These are phyloP conservation scores for Boechera divaricarpa DNA, from an alignment of 345 rosid genomes.

Conservation along the genomic window DNA sequence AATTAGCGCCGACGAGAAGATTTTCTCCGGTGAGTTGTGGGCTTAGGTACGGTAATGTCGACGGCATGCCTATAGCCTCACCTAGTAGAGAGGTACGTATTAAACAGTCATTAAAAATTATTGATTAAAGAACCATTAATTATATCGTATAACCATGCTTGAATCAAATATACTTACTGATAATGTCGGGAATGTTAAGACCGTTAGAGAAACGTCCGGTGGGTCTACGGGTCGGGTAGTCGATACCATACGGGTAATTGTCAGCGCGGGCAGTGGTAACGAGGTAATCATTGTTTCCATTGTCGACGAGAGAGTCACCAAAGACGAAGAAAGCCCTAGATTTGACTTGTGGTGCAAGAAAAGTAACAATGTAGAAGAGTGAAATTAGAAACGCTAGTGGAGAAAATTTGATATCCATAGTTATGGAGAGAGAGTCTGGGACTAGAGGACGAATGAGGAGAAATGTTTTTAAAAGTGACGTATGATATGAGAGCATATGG, in stretches of 20 bases:
- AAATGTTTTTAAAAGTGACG: not conserved
- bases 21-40: slow-evolving; percentile 66
- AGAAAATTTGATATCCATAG: slow-evolving; percentile 21
- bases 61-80: slow-evolving; percentile 63
- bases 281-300: slow-evolving; percentile 85
- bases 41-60: slow-evolving; percentile 79
- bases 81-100: slow-evolving; percentile 48
- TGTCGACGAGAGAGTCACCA: slow-evolving; percentile 89
- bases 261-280: slow-evolving; percentile 86
- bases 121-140: slow-evolving; percentile 4
- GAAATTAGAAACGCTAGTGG: slow-evolving; percentile 33
- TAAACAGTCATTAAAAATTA: not conserved
- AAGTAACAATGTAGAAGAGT: slow-evolving; percentile 30
- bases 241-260: slow-evolving; percentile 78
- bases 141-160: not conserved
- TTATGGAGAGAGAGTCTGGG: slow-evolving; percentile 11
- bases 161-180: slow-evolving; percentile 50
- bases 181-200: slow-evolving; percentile 79
- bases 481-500: slow-evolving; percentile 33
- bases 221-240: slow-evolving; percentile 66
- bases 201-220: slow-evolving; percentile 94
- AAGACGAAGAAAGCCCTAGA: slow-evolving; percentile 73
- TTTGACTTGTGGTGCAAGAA: slow-evolving; percentile 46
- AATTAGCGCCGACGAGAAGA: slow-evolving; percentile 83
- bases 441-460: slow-evolving; percentile 18